Percentiles rank a stretch among this genome's conserved stretches.
These are phyloP conservation scores for Diospyros kaki DNA, from an alignment of 148 eudicot species.

Conservation along the genomic window DNA sequence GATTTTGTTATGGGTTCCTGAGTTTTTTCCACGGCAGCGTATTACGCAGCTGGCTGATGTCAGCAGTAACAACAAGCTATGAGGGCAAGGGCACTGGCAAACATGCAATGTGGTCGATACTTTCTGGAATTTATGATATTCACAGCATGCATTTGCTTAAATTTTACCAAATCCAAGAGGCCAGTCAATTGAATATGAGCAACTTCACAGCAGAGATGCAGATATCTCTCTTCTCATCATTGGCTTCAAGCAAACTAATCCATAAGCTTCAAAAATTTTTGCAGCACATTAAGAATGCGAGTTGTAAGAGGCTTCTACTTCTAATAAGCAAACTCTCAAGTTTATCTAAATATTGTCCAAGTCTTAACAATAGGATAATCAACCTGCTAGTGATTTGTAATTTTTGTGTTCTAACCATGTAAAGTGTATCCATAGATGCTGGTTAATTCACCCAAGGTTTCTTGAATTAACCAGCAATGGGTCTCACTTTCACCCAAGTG, in stretches of 20 bases:
- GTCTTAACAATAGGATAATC: no score
- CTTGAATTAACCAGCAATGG: no score
- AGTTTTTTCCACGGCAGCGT: constrained; percentile 65
- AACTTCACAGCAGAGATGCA: constrained; percentile 25
- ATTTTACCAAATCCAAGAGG: constrained; percentile 27
- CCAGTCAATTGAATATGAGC: constrained; percentile 34
- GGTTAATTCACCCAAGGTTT: no score
- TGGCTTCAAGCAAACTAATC: constrained; percentile 26
- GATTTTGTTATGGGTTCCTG: constrained; percentile 71
- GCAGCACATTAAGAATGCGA: no score
- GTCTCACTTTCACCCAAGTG: no score
- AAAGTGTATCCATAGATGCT: no score
- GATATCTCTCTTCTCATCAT: constrained; percentile 24
- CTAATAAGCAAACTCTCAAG: no score
- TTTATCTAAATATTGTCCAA: no score
- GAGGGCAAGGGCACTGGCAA: constrained; percentile 75
- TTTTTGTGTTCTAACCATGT: no score
- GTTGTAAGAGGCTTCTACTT: no score
- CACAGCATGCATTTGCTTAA: constrained; percentile 32
- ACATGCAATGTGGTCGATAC: constrained; percentile 81
- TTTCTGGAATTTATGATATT: constrained; percentile 58
- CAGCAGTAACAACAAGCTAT: constrained; percentile 23
- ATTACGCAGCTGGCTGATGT: constrained; percentile 15
- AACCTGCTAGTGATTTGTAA: no score
- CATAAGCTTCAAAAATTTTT: neutral